phyloP scores from a whole-genome alignment of 345 rosid species.

The Eutrema yunnanense region DNA sequence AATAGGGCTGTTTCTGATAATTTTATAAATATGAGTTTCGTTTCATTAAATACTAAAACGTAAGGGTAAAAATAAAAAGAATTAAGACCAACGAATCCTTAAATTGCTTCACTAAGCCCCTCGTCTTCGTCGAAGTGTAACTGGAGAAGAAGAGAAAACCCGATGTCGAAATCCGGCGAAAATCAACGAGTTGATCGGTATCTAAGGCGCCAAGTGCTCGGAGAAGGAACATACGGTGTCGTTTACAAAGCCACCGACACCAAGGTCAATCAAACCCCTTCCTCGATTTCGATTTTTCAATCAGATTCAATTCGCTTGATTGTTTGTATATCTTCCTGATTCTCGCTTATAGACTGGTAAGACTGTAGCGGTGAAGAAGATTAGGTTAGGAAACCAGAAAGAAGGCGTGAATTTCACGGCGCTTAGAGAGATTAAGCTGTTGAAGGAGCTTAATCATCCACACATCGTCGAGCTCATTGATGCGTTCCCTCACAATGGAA shows the following conservation, averaged over 20 bases:
- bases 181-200: conserved; percentile 47
- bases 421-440: conserved; percentile 52
- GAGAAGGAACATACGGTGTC: conserved; percentile 59
- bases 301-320: background rate
- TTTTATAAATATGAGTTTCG: background rate
- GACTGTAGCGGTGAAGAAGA: conserved; percentile 54
- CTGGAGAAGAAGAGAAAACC: background rate
- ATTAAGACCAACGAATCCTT: background rate
- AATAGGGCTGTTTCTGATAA: no score
- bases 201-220: conserved; percentile 49
- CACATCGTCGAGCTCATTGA: conserved; percentile 48
- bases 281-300: background rate
- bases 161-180: conserved; percentile 30
- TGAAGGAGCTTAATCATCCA: conserved; percentile 53
- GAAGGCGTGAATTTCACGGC: conserved; percentile 66
- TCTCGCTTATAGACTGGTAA: conserved; percentile 38
- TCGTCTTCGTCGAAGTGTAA: background rate
- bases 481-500: conserved; percentile 59
- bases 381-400: conserved; percentile 55
- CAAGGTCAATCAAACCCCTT: conserved; percentile 24
- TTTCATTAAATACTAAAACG: background rate
- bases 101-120: background rate
- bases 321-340: background rate
- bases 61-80: background rate
- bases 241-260: conserved; percentile 60